Evolutionary conservation across 1,284 basidiomycete genomes (phyloP).

Genomic region (Tetrapyrgos nigripes): DNA sequence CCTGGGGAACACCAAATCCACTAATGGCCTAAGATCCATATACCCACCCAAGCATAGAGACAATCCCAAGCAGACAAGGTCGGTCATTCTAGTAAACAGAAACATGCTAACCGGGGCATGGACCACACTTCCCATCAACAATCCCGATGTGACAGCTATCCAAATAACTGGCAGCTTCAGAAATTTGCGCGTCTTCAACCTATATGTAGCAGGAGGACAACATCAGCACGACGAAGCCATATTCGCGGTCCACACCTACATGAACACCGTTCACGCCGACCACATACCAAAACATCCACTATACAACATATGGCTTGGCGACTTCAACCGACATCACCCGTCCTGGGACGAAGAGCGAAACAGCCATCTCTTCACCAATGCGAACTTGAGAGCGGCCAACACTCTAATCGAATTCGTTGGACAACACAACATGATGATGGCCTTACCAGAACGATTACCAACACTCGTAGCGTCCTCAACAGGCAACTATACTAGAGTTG

Average conservation of each 20-base stretch:
- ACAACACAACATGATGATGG: slow-evolving; percentile 26
- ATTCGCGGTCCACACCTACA: slow-evolving; percentile 6
- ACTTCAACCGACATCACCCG: slow-evolving; percentile 59
- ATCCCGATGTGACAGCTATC: slow-evolving; percentile 29
- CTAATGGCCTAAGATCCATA: slow-evolving; percentile 11
- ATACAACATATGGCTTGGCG: slow-evolving; percentile 42
- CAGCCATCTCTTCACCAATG: slow-evolving; percentile 38
- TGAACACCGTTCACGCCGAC: neutral
- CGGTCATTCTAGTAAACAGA: slow-evolving; percentile 31
- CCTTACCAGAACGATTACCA: slow-evolving; percentile 32
- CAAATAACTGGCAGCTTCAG: slow-evolving; percentile 18
- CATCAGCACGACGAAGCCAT: slow-evolving; percentile 12
- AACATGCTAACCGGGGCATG: slow-evolving; percentile 28
- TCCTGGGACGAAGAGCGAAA: slow-evolving; percentile 50
- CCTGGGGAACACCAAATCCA: slow-evolving; percentile 20
- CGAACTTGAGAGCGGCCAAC: neutral
- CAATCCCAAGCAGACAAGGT: slow-evolving; percentile 12
- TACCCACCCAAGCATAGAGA: slow-evolving; percentile 17
- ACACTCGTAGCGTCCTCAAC: slow-evolving; percentile 33
- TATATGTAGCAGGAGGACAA: slow-evolving; percentile 33
- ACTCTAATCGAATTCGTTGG: slow-evolving; percentile 25
- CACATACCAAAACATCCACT: neutral
- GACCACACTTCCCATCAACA: slow-evolving; percentile 22
- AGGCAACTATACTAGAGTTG: slow-evolving; percentile 35
- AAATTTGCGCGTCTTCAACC: slow-evolving; percentile 30